A percentile compares a stretch with the other conserved stretches of the same genome.
Evolutionary conservation across 805 yeast genomes (phyloP).

Genomic region (Cyberlindnera mycetangii): DNA sequence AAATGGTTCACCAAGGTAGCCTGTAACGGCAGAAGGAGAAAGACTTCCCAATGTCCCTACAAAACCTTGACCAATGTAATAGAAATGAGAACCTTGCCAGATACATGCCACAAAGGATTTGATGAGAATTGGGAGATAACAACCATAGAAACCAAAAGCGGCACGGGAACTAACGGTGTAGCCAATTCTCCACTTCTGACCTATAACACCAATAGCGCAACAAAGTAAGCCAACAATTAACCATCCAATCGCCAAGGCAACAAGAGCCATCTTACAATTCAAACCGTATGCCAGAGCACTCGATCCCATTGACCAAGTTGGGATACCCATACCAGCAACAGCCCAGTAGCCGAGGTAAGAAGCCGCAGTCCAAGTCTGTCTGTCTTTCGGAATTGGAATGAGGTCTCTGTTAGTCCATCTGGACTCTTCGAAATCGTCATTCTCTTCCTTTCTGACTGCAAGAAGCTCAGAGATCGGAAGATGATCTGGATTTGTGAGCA

Average conservation of each 20-base stretch:
- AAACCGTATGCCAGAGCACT: slow-evolving; percentile 29
- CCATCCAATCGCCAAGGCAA: slow-evolving; percentile 29
- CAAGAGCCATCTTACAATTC: slow-evolving; percentile 29
- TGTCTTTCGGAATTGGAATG: slow-evolving; percentile 35
- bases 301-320: slow-evolving; percentile 37
- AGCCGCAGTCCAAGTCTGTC: slow-evolving; percentile 36
- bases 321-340: slow-evolving; percentile 34
- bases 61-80: slow-evolving; percentile 36
- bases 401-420: slow-evolving; percentile 35
- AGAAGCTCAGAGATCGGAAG: slow-evolving; percentile 14
- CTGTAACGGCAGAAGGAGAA: slow-evolving; percentile 31
- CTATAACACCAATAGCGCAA: slow-evolving; percentile 26
- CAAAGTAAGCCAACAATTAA: slow-evolving; percentile 23
- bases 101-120: slow-evolving; percentile 36
- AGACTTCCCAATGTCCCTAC: slow-evolving; percentile 31
- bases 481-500: slow-evolving; percentile 15
- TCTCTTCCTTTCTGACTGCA: slow-evolving; percentile 16
- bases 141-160: slow-evolving; percentile 36
- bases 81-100: slow-evolving; percentile 39
- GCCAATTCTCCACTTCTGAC: slow-evolving; percentile 35
- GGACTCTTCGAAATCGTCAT: slow-evolving; percentile 15
- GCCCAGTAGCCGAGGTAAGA: slow-evolving; percentile 37
- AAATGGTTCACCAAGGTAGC: slow-evolving; percentile 15
- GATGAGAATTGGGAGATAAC: slow-evolving; percentile 34
- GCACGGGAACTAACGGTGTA: slow-evolving; percentile 37